Percentiles rank a stretch among this genome's conserved stretches.
These are phyloP conservation scores for Oryza longistaminata DNA, from an alignment of 176 grass and related monocot genomes.

Conservation along the genomic window DNA sequence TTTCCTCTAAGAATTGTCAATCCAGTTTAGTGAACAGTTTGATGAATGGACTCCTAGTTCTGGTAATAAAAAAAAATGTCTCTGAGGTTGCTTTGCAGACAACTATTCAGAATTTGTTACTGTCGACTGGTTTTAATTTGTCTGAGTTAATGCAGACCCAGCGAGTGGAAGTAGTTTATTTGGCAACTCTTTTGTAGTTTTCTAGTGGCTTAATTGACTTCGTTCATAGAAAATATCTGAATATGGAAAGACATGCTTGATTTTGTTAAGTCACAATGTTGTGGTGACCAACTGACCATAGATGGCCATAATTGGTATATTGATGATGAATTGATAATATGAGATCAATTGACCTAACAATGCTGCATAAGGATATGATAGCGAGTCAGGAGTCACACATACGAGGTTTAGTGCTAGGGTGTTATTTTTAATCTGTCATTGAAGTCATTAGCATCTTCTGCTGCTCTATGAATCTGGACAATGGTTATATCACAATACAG, in stretches of 20 bases:
- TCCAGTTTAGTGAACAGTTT: neutral
- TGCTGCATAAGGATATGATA: neutral
- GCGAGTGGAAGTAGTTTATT: neutral
- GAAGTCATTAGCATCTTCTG: neutral
- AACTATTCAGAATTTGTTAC: neutral
- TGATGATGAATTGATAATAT: neutral
- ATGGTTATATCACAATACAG: constrained; percentile 37
- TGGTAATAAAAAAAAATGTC: neutral
- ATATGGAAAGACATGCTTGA: neutral
- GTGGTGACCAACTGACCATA: neutral
- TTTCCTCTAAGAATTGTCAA: neutral
- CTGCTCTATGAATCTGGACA: constrained; percentile 1
- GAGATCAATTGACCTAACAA: neutral
- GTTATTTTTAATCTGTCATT: neutral
- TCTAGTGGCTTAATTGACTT: neutral
- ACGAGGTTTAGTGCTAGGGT: neutral
- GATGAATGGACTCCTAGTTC: constrained; percentile 1
- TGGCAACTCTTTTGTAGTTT: neutral
- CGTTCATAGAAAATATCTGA: neutral
- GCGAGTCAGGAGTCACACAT: neutral
- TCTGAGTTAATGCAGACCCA: constrained; percentile 8
- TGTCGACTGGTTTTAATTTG: neutral
- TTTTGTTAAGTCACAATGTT: neutral
- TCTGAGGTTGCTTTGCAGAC: neutral
- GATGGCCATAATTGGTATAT: neutral